A percentile compares a stretch with the other conserved stretches of the same genome.
These are phyloP conservation scores for Dictyophora rubrovolvata DNA, from an alignment of 768 basidiomycete genomes.

Conservation along the genomic window DNA sequence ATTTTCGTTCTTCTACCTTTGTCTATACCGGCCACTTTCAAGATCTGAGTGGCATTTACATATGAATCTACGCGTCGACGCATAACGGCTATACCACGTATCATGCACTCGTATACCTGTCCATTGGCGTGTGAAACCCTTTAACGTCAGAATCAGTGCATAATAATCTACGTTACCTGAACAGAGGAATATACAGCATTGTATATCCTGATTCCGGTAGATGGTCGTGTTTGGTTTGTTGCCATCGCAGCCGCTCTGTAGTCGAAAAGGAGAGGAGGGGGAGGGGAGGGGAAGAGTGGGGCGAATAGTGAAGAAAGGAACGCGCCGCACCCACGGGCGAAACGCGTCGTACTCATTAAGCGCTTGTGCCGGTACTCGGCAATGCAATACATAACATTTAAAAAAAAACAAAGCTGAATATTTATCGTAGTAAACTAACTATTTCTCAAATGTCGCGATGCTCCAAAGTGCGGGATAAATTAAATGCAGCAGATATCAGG, in stretches of 20 bases:
- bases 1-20: slow-evolving; percentile 96
- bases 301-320: slow-evolving; percentile 21
- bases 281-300: slow-evolving; percentile 18
- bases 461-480: slow-evolving; percentile 55
- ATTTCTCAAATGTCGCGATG: neutral
- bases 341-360: slow-evolving; percentile 15
- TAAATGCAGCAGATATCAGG: slow-evolving; percentile 75
- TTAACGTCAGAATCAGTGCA: slow-evolving; percentile 9
- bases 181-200: slow-evolving; percentile 90
- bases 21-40: slow-evolving; percentile 97
- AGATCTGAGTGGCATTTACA: slow-evolving; percentile 97
- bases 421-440: neutral
- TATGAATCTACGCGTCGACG: slow-evolving; percentile 87
- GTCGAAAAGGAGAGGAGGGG: slow-evolving; percentile 10
- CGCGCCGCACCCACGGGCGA: slow-evolving; percentile 11
- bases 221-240: slow-evolving; percentile 11
- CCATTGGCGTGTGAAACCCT: slow-evolving; percentile 9
- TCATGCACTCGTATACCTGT: slow-evolving; percentile 98
- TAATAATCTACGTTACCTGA: slow-evolving; percentile 38
- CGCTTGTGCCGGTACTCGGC: neutral
- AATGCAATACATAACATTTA: neutral
- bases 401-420: neutral
- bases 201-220: slow-evolving; percentile 70
- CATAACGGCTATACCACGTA: slow-evolving; percentile 98
- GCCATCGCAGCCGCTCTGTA: neutral